A percentile compares a stretch with the other conserved stretches of the same genome.
Conservation (phyloP, 1,284 basidiomycete genomes). For the Omphalotus olearius region DNA sequence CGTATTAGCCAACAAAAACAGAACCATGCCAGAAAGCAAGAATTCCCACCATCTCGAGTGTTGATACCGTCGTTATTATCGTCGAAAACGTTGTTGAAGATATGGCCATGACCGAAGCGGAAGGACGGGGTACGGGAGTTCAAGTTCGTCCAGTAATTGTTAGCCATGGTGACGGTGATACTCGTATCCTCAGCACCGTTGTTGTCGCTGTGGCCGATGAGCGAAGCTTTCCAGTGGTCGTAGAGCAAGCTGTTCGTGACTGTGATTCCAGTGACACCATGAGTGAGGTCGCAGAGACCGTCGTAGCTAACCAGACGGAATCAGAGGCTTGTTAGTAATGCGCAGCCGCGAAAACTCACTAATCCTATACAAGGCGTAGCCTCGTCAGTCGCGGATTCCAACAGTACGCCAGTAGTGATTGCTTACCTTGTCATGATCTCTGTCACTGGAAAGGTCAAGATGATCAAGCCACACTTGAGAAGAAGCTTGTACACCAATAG, state of each 20-base stretch:
- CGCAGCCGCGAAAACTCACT: constrained; percentile 18
- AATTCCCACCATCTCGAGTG: constrained; percentile 34
- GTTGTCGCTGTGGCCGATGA: constrained; percentile 40
- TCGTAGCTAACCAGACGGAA: constrained; percentile 29
- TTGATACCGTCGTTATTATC: constrained; percentile 46
- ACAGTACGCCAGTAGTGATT: neutral
- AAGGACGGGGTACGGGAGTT: constrained; percentile 8
- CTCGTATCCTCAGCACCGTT: constrained; percentile 32
- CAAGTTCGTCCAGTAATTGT: constrained; percentile 30
- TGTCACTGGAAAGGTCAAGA: constrained; percentile 39
- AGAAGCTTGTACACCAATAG: constrained; percentile 39
- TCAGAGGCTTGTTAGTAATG: constrained; percentile 3
- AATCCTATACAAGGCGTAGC: constrained; percentile 17
- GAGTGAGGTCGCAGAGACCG: constrained; percentile 35
- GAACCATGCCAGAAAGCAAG: neutral
- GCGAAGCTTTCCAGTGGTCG: constrained; percentile 38
- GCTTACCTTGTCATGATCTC: constrained; percentile 34
- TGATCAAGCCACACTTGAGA: constrained; percentile 45
- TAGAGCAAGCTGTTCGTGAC: constrained; percentile 35
- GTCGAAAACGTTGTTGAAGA: constrained; percentile 38
- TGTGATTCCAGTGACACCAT: constrained; percentile 38
- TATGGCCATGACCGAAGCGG: constrained; percentile 33
- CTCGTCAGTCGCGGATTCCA: neutral
- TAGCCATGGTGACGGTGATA: constrained; percentile 31
- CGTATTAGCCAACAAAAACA: too few species aligned